Conservation (phyloP, 2,329 filamentous ascomycete genomes). For the Xylariaceae sp. region DNA sequence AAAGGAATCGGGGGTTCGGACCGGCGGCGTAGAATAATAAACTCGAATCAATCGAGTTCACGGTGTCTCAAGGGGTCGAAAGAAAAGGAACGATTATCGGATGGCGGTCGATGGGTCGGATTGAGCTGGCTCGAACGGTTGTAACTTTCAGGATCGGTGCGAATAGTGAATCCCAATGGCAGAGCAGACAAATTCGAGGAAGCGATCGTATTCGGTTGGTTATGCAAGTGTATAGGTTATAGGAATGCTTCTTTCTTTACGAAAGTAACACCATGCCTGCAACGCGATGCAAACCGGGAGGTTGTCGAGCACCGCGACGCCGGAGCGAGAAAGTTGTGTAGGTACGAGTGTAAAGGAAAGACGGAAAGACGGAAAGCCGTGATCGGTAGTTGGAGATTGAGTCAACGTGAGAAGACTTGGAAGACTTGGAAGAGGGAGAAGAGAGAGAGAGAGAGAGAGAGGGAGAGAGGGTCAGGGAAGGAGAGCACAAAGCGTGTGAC, state of each 20-base stretch:
- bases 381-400: slow-evolving; percentile 8
- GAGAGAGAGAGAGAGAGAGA: neutral
- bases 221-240: neutral
- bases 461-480: too few species aligned
- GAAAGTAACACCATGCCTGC: slow-evolving; percentile 3
- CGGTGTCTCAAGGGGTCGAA: neutral
- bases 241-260: neutral
- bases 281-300: neutral
- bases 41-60: neutral
- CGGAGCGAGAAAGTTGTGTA: neutral
- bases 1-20: neutral
- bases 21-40: neutral
- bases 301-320: slow-evolving; percentile 2
- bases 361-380: neutral
- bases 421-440: slow-evolving; percentile 3
- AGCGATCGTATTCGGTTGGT: neutral
- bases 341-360: slow-evolving; percentile 11
- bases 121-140: neutral
- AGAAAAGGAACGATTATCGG: neutral
- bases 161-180: neutral
- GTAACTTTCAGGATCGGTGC: neutral
- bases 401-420: slow-evolving; percentile 9
- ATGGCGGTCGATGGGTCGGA: neutral
- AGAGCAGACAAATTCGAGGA: slow-evolving; percentile 2
- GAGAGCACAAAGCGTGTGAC: too few species aligned